These are phyloP conservation scores for Pelargonium fulgidum DNA, from an alignment of 441 rosid species.

Conservation along the genomic window DNA sequence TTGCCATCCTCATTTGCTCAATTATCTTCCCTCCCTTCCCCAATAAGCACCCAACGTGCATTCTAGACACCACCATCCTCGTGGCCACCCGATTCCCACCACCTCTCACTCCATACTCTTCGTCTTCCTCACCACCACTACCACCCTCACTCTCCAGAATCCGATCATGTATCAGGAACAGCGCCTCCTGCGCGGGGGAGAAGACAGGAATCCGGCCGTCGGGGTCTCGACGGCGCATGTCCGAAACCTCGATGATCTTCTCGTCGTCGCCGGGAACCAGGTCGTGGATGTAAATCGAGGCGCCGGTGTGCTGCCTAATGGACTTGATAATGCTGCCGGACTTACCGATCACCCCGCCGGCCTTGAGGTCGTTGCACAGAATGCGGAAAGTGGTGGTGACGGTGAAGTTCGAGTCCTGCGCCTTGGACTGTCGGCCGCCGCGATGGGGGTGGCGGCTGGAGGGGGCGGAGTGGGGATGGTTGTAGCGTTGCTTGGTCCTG, in stretches of 20 bases:
- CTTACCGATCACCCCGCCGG: conserved; percentile 25
- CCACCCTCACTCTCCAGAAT: conserved; percentile 18
- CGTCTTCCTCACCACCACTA: conserved; percentile 1
- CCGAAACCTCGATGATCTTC: conserved; percentile 24
- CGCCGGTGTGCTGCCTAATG: conserved; percentile 26
- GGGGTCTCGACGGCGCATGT: conserved; percentile 25
- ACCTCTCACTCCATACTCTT: conserved; percentile 19
- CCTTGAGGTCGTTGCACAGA: conserved; percentile 23
- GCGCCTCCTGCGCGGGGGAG: conserved; percentile 28
- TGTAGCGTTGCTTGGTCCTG: not conserved
- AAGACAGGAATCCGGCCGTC: conserved; percentile 22
- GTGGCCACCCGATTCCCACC: conserved; percentile 17
- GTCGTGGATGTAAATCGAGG: conserved; percentile 24
- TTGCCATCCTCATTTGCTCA: no score
- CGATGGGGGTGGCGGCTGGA: conserved; percentile 10
- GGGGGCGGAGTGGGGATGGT: not conserved
- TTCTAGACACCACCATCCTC: not conserved
- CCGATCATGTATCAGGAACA: conserved; percentile 20
- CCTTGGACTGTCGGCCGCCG: conserved; percentile 12
- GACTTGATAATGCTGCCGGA: conserved; percentile 24
- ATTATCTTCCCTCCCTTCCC: no score
- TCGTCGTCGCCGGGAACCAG: conserved; percentile 22
- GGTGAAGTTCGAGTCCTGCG: not conserved
- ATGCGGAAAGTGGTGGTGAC: conserved; percentile 22
- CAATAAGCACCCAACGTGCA: not conserved